These are phyloP conservation scores for Knoxia roxburghii DNA, from an alignment of 257 asterid genomes.

Conservation along the genomic window DNA sequence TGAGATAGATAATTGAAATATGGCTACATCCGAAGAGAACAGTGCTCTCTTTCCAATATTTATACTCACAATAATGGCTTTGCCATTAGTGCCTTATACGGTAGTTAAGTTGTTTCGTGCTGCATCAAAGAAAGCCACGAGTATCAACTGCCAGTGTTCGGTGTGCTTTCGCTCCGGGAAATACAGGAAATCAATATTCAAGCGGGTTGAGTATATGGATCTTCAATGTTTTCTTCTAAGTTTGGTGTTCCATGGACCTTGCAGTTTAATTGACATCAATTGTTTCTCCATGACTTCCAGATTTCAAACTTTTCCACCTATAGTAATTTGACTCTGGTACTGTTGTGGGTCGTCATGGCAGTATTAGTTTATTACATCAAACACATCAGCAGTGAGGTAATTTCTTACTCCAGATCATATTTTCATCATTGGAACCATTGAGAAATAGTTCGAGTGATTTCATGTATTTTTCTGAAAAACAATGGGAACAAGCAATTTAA, in stretches of 20 bases:
- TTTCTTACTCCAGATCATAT: slow-evolving; percentile 9
- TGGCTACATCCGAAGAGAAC: slow-evolving; percentile 93
- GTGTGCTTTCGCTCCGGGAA: slow-evolving; percentile 90
- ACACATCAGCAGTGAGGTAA: slow-evolving; percentile 81
- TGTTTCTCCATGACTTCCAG: slow-evolving; percentile 43
- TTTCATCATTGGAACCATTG: neutral
- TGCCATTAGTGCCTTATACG: slow-evolving; percentile 95
- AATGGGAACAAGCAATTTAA: slow-evolving; percentile 5
- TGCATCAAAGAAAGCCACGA: slow-evolving; percentile 52
- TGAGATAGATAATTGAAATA: slow-evolving; percentile 15
- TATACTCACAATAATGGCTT: slow-evolving; percentile 80
- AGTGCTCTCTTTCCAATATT: slow-evolving; percentile 90
- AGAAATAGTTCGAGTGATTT: neutral
- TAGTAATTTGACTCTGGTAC: slow-evolving; percentile 81
- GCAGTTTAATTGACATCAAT: slow-evolving; percentile 1
- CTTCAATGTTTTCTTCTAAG: neutral
- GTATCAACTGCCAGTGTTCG: slow-evolving; percentile 74
- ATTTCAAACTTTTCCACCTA: slow-evolving; percentile 91
- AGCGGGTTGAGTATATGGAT: slow-evolving; percentile 49
- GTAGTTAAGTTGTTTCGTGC: slow-evolving; percentile 63
- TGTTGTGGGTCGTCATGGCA: slow-evolving; percentile 83
- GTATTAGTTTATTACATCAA: slow-evolving; percentile 68
- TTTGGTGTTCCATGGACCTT: neutral
- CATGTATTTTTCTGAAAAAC: neutral
- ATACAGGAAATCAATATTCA: slow-evolving; percentile 85